These are phyloP conservation scores for Trichosporon sp. DNA, from an alignment of 1,284 basidiomycete species.

Conservation along the genomic window DNA sequence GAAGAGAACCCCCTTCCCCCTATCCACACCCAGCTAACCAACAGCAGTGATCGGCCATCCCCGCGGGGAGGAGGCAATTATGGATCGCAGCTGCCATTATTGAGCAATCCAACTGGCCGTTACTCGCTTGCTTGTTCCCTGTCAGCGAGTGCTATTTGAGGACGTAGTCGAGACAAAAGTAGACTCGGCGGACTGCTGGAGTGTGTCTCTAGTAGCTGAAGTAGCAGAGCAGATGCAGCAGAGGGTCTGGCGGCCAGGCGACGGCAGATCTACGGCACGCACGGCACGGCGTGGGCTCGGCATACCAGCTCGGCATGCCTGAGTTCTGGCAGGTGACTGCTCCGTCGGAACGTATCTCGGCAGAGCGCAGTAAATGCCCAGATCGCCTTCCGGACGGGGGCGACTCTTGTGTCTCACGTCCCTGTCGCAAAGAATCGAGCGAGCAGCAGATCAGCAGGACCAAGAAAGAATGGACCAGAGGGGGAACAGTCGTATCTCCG, in stretches of 20 bases:
- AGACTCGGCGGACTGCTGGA: no score
- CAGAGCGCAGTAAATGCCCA: background rate
- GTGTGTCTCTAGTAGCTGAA: no score
- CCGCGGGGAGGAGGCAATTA: background rate
- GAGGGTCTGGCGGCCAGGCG: no score
- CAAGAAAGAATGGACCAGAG: background rate
- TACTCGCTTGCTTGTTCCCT: background rate
- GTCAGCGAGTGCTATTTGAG: background rate
- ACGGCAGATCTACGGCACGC: background rate
- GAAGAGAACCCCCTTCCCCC: no score
- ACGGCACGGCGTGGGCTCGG: background rate
- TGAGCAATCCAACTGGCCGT: background rate
- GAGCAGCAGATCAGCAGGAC: background rate
- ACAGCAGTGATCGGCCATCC: background rate
- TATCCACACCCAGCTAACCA: background rate
- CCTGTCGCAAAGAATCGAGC: background rate
- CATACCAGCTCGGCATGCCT: background rate
- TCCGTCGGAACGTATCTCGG: background rate
- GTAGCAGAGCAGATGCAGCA: no score
- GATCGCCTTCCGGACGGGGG: background rate
- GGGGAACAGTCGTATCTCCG: no score
- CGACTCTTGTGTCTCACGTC: background rate
- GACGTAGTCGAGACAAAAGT: background rate
- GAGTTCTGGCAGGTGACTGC: no score
- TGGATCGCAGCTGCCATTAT: no score